Base-by-base conservation (phyloP, 2,329 filamentous ascomycete genomes). In the Colletotrichum sp. region DNA sequence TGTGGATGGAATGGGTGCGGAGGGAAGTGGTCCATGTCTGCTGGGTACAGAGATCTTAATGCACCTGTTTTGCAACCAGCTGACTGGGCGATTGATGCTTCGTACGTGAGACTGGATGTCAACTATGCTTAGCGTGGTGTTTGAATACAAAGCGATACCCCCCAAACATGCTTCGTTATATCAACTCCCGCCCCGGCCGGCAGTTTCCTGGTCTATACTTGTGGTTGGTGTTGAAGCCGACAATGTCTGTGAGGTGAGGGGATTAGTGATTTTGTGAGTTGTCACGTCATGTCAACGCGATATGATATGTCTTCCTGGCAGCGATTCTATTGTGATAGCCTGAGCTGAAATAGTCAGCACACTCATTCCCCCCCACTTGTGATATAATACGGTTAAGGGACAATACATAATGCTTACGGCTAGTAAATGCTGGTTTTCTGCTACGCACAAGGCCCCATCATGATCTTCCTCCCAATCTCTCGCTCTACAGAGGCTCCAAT, bases 71-170 rank as follows among this genome's bases (percentile, higher is more conserved):
- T 52, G 10, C 57, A 70, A 59, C 69, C 13, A 63, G 36, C 55
- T 55, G 36, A 57, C 12, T 43, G 12, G 60, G 55, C 24, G 13
- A 48, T 61, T 64, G 57, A 24, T 72, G 28, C 21, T 30, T 71
- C 55, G 21, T 48, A 16, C 30, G 21, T 36, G 48, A 57, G 48
- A 61, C 6, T 65, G 69, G 63, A 63, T n/a, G 9, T 39, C 55
- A 18, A 13, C 24, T 61, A 68, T 52, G 72, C 55, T 67, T 72
- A 66, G 60, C 60, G 68, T 60, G 72, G 68, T 71, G 68, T 72
- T 74, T 48, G 36, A 74, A 66, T 36, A 66, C 36, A 65, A 71
- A 24, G 52, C 34, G 72, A 74, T 74, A 74, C 72, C 67, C 72
- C 36, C 52, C 3, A 24, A 18, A 10, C 26, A 12, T 30, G 10